Conservation (phyloP, 371 early-diverging fungal species). For the Gilbertella persicaria region DNA sequence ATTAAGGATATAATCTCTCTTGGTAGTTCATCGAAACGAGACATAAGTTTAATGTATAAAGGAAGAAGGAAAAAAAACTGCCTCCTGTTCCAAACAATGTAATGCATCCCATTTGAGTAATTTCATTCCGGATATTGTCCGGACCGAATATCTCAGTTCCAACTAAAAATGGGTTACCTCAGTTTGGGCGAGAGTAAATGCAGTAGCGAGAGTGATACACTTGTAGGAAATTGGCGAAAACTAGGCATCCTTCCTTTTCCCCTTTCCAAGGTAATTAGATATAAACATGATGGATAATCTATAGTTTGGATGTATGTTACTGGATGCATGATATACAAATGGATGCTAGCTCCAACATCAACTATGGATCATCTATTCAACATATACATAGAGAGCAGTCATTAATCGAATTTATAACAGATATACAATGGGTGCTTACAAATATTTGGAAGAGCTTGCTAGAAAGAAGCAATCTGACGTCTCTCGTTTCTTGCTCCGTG, state of each 20-base stretch:
- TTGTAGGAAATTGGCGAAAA: conserved; percentile 4
- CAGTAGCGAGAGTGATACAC: no score
- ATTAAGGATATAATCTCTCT: conserved; percentile 26
- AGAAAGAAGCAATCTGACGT: conserved; percentile 99
- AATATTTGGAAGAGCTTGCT: conserved; percentile 97
- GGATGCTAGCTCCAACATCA: neutral
- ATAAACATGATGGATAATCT: neutral
- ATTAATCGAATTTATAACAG: no score
- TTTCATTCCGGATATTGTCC: no score
- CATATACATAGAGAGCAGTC: no score
- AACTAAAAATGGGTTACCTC: no score
- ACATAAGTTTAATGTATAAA: no score
- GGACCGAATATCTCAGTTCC: no score
- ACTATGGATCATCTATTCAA: neutral
- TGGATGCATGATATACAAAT: neutral
- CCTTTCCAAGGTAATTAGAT: conserved; percentile 28
- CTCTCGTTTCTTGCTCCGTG: conserved; percentile 96
- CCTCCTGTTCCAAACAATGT: no score
- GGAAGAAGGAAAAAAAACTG: no score
- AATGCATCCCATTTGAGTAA: no score
- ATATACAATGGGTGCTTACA: conserved; percentile 66
- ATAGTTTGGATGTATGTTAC: neutral
- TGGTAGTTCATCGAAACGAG: conserved; percentile 20
- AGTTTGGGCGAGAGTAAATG: no score
- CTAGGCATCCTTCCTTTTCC: conserved; percentile 28